phyloP scores from a whole-genome alignment of 257 asterid genomes.

The Jasminum sambac region DNA sequence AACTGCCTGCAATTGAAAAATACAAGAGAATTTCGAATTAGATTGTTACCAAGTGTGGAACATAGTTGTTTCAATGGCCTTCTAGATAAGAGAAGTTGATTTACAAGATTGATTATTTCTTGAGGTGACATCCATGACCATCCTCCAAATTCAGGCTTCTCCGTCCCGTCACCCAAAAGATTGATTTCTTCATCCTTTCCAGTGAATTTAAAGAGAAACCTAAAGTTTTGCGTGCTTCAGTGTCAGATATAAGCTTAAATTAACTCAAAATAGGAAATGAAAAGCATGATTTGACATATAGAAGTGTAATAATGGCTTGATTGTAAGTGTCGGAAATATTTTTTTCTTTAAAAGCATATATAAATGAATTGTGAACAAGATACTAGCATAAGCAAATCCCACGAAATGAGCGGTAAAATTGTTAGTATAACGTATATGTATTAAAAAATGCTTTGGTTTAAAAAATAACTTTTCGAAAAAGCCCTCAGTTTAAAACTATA shows the following conservation, averaged over 20 bases:
- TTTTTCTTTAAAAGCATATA: too few species aligned
- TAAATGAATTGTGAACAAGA: too few species aligned
- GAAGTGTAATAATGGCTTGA: neutral
- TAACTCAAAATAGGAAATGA: slow-evolving; percentile 1
- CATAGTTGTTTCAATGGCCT: neutral
- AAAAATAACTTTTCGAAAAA: too few species aligned
- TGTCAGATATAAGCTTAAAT: slow-evolving; percentile 1
- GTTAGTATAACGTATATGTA: too few species aligned
- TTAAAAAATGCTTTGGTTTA: too few species aligned
- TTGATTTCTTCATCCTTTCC: slow-evolving; percentile 90
- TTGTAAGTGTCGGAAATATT: too few species aligned
- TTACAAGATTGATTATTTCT: slow-evolving; percentile 64
- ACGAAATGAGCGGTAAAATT: too few species aligned
- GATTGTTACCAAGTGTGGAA: neutral
- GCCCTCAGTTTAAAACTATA: too few species aligned
- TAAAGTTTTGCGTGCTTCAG: slow-evolving; percentile 19
- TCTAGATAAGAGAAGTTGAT: slow-evolving; percentile 23
- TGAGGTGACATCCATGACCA: slow-evolving; percentile 94
- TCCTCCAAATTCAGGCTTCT: slow-evolving; percentile 90
- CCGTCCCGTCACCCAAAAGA: slow-evolving; percentile 92
- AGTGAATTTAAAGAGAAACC: slow-evolving; percentile 81
- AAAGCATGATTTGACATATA: neutral
- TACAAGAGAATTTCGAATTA: slow-evolving; percentile 1
- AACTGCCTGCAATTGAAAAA: slow-evolving; percentile 65
- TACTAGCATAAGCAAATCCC: too few species aligned